Percentiles rank a stretch among this genome's conserved stretches.
Evolutionary conservation across 441 rosid genomes (phyloP).

Genomic region (Eruca vesicaria): DNA sequence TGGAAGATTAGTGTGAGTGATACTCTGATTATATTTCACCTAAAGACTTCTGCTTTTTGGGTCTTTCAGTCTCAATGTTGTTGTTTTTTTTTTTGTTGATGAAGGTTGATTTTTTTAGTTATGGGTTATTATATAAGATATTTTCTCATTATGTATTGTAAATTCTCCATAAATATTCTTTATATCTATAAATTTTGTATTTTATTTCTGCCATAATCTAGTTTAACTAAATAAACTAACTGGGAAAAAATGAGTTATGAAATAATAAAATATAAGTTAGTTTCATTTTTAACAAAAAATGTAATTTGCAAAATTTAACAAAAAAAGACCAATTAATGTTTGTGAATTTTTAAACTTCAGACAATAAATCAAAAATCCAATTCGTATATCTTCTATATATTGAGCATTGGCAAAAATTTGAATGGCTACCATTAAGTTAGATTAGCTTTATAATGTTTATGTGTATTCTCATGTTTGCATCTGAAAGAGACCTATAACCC

Average conservation of each 20-base stretch:
- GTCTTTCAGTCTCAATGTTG: neutral
- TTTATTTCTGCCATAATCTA: neutral
- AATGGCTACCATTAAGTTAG: no score
- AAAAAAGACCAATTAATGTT: neutral
- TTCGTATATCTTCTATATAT: no score
- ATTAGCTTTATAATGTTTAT: no score
- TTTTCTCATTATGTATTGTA: neutral
- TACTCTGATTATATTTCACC: conserved; percentile 13
- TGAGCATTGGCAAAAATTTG: no score
- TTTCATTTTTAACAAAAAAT: neutral
- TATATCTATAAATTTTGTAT: neutral
- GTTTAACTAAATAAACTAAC: neutral
- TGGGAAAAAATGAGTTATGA: neutral
- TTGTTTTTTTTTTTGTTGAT: neutral
- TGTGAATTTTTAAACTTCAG: no score
- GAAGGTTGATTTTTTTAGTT: no score
- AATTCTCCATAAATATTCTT: neutral
- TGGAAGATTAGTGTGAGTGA: neutral
- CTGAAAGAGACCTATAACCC: no score
- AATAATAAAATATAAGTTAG: neutral
- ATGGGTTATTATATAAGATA: neutral
- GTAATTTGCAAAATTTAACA: neutral
- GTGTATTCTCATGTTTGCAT: no score
- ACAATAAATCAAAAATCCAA: no score
- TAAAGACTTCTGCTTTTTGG: conserved; percentile 11